A percentile compares a stretch with the other conserved stretches of the same genome.
These are phyloP conservation scores for Golubevia pallescens DNA, from an alignment of 1,284 basidiomycete genomes.

Conservation along the genomic window DNA sequence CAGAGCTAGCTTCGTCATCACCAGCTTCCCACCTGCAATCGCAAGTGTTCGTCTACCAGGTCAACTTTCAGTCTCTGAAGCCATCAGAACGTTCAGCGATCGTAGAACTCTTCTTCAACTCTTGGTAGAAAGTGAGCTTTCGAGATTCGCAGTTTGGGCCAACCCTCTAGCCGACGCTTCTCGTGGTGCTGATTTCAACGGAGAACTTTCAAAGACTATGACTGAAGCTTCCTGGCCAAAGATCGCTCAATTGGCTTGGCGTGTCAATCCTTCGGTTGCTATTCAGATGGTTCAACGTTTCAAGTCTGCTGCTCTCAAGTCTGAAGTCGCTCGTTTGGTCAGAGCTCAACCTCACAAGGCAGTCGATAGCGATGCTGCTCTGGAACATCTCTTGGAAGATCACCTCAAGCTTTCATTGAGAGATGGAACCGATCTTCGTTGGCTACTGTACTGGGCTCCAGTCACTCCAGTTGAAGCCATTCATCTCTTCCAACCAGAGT, in stretches of 20 bases:
- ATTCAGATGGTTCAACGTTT: constrained; percentile 86
- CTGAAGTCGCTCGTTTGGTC: constrained; percentile 79
- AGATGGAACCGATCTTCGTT: constrained; percentile 67
- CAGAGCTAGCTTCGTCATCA: constrained; percentile 65
- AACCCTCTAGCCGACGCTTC: constrained; percentile 82
- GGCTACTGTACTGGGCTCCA: constrained; percentile 85
- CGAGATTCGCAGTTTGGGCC: constrained; percentile 83
- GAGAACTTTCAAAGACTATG: constrained; percentile 65
- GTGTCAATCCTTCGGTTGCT: constrained; percentile 79
- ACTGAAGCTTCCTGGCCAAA: constrained; percentile 74
- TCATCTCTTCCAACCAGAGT: constrained; percentile 49
- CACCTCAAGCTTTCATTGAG: constrained; percentile 74
- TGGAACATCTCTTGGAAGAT: constrained; percentile 81
- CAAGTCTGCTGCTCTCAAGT: constrained; percentile 72
- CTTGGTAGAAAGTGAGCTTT: constrained; percentile 88
- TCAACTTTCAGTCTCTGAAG: constrained; percentile 31
- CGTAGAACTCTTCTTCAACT: constrained; percentile 67
- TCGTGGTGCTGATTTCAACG: constrained; percentile 68
- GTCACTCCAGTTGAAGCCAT: constrained; percentile 76
- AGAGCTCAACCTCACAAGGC: constrained; percentile 76
- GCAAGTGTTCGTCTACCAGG: constrained; percentile 28
- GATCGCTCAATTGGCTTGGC: constrained; percentile 80
- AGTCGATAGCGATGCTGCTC: constrained; percentile 78
- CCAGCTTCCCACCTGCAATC: constrained; percentile 33
- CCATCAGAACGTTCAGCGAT: constrained; percentile 18